These are phyloP conservation scores for Eragrostis nindensis DNA, from an alignment of 176 grass and related monocot species.

Conservation along the genomic window DNA sequence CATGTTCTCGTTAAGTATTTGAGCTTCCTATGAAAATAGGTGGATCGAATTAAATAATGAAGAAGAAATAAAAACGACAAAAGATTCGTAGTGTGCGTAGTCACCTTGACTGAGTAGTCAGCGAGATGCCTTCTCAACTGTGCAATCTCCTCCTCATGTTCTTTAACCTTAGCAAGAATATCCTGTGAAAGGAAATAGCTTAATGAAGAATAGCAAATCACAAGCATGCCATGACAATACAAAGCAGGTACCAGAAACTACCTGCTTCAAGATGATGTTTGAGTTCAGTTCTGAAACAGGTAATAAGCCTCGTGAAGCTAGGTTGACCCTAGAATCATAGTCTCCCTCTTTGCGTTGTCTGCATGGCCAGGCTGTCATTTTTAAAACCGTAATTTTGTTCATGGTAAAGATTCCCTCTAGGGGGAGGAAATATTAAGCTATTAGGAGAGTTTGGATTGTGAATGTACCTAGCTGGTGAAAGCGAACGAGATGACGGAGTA, in stretches of 20 bases:
- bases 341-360: slow-evolving; percentile 77
- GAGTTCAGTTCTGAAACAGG: slow-evolving; percentile 60
- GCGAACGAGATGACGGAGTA: slow-evolving; percentile 73
- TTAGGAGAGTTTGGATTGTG: not conserved
- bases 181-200: slow-evolving; percentile 52
- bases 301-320: slow-evolving; percentile 46
- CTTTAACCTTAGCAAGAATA: slow-evolving; percentile 76
- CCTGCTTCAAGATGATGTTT: slow-evolving; percentile 82
- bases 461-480: slow-evolving; percentile 83
- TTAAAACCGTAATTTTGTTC: not conserved
- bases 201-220: slow-evolving; percentile 24
- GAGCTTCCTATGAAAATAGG: slow-evolving; percentile 70
- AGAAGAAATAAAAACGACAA: not conserved
- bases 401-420: not conserved
- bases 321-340: slow-evolving; percentile 64
- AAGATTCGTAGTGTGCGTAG: not conserved
- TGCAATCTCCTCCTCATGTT: slow-evolving; percentile 91
- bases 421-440: not conserved
- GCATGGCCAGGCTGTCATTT: slow-evolving; percentile 19
- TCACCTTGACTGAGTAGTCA: slow-evolving; percentile 86
- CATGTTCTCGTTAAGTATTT: slow-evolving; percentile 84
- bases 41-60: slow-evolving; percentile 7
- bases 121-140: slow-evolving; percentile 84
- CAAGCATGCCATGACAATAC: not conserved
- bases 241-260: slow-evolving; percentile 34